Conservation (phyloP, 768 basidiomycete genomes). For the Paxillus ammoniavirescens region DNA sequence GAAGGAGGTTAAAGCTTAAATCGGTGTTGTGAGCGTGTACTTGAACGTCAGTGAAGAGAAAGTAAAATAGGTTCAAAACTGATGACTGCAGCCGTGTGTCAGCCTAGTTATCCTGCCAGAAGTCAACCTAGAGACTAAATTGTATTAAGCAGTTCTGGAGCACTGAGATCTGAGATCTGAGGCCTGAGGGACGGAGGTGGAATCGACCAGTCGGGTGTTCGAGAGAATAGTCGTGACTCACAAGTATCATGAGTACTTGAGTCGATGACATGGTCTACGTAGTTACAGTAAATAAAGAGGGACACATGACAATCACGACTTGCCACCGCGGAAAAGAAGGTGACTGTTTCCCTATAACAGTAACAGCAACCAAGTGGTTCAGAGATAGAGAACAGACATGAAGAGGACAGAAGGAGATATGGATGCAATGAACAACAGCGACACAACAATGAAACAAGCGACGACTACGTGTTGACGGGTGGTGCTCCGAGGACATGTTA, state of each 20-base stretch:
- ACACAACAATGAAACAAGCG: conserved; percentile 22
- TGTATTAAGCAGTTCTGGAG: not conserved
- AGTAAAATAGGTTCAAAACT: too few species aligned
- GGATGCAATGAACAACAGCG: conserved; percentile 19
- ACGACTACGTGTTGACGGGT: conserved; percentile 11
- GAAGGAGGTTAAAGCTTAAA: too few species aligned
- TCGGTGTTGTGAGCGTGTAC: too few species aligned
- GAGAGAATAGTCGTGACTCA: not conserved
- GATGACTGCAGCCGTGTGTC: too few species aligned
- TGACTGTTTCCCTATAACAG: conserved; percentile 5
- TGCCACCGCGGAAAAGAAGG: conserved; percentile 1
- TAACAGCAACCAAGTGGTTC: not conserved
- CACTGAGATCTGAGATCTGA: too few species aligned
- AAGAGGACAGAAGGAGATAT: conserved; percentile 10
- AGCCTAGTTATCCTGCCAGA: too few species aligned
- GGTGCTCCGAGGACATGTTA: conserved; percentile 16
- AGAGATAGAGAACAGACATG: conserved; percentile 1
- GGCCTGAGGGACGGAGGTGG: not conserved
- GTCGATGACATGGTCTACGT: too few species aligned
- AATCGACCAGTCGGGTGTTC: not conserved
- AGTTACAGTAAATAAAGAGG: not conserved
- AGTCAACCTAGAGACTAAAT: too few species aligned
- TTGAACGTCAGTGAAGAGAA: too few species aligned
- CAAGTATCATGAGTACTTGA: too few species aligned
- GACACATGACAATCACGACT: conserved; percentile 8